Base-by-base conservation (phyloP, 371 early-diverging fungal genomes). In the Mucor ambiguus region DNA sequence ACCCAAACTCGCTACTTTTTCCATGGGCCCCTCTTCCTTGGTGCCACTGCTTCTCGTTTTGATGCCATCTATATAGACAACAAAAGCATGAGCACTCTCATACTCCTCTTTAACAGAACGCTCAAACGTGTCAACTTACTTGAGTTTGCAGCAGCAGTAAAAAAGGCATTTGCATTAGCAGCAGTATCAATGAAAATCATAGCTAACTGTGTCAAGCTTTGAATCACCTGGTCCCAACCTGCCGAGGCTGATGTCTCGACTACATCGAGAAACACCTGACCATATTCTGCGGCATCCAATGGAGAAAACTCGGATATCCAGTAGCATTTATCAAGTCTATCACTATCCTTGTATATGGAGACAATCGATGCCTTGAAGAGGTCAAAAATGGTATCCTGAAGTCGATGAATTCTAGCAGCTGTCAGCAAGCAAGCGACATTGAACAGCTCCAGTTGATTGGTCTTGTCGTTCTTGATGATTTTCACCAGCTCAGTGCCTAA, bases 151-250 rank as follows among this genome's bases (percentile, higher is more conserved):
- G 28, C 24, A 32, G 14, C 26, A 0, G 26, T 12, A 32, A 56
- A 56, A n/a, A 56, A 56, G 62, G 58, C 38, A 63, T 61, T 60
- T 58, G 70, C 74, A 70, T 71, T 46, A 32, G 73, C 18, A 24
- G 80, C 74, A 1, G 80, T 71, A 58, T 89, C 88, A 63, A 89
- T 81, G 14, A 87, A 72, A 11, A 84, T 60, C 30, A 87, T 73
- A 7, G 83, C 82, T 16, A 87, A 72, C 46, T 85, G 85, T 11
- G 83, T 83, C 24, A 87, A 64, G 29, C 85, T 85, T 33, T 88
- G 89, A 11, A 85, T 83, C 4, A 86, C 77, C 58, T 89, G 88
- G 66, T 89, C 89, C 82, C 87, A 77, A 8, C 86, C 89, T 24
- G 76, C 79, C 6, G 52, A 8, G 4, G 84, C 80, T 2, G 88